Base-by-base conservation (phyloP, 768 basidiomycete genomes). In the Mycena sanguinolenta region DNA sequence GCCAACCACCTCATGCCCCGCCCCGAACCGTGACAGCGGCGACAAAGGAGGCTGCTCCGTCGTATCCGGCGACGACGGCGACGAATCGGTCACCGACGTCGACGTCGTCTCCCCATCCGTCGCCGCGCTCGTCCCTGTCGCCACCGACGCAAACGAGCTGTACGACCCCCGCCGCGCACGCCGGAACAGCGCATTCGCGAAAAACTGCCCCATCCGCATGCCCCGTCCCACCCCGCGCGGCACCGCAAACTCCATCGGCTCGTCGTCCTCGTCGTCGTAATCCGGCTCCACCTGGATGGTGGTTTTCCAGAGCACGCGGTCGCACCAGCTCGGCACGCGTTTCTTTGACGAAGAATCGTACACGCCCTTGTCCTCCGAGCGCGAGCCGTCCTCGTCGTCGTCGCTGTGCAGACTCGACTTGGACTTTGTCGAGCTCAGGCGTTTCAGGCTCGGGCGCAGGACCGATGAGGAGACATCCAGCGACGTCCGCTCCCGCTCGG, bases 251-350 rank as follows among this genome's bases (percentile, higher is more conserved):
- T 58, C 72, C 67, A 57, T 44, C 42, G 34, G 67, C 77, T 81
- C 80, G 13, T 85, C 82, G 19, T 81, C 82, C 39, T 84, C 85
- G n/a, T n/a, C n/a, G n/a, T n/a, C 12, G 81, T n/a, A 77, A 28
- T 85, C 82, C 1, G 81, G 79, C 16, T 84, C 84, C 19, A 86
- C 86, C 34, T 82, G 76, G 28, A 92, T 84, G 0, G 91, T 94
- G 7, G 92, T 86, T 79, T 94, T 95, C 90, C 90, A 95, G 6
- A 95, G 80, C 53, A 95, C 93, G 23, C 94, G 89, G 77, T 95
- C 94, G 75, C 94, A 95, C 94, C 94, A 95, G 78, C 93, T 94
- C 7, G 94, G 94, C 28, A 95, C 94, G 23, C 94, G 90, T 74
- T 89, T 88, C 79, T 95, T 95, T 74, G 88, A 84, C 13, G 94